Evolutionary conservation across 345 rosid species (phyloP).

Genomic region (Eucalyptus polyanthemos): DNA sequence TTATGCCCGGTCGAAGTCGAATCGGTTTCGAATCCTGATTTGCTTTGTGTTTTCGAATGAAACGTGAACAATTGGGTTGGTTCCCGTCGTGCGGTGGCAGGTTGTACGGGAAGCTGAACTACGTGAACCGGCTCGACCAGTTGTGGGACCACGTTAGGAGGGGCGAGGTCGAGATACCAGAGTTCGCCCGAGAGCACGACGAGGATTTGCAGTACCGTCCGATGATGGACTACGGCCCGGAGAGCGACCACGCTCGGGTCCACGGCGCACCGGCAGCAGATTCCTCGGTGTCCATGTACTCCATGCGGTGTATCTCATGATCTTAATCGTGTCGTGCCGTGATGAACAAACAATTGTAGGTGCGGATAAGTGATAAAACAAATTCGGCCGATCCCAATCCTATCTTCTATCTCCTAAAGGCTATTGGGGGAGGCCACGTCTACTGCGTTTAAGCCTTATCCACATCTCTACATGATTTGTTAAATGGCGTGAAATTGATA

Average conservation of each 20-base stretch:
- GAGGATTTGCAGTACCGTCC: conserved; percentile 35
- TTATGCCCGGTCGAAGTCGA: not conserved
- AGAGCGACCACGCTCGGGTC: conserved; percentile 42
- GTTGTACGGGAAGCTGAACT: conserved; percentile 42
- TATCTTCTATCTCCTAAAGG: not conserved
- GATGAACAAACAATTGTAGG: not conserved
- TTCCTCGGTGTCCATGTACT: conserved; percentile 15
- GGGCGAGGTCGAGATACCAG: conserved; percentile 48
- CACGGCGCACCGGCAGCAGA: conserved; percentile 9
- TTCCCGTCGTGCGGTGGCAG: not conserved
- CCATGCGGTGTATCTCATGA: conserved; percentile 42
- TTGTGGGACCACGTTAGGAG: conserved; percentile 56
- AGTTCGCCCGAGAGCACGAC: conserved; percentile 44
- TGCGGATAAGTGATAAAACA: not conserved
- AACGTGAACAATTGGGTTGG: not conserved
- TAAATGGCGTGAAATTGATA: not conserved
- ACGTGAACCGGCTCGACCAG: conserved; percentile 39
- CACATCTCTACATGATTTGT: not conserved
- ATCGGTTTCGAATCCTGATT: not conserved
- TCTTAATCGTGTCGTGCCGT: not conserved
- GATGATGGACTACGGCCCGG: conserved; percentile 32
- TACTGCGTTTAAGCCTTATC: not conserved
- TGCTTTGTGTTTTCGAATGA: not conserved
- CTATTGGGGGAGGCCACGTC: not conserved
- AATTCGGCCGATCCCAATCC: not conserved